These are phyloP conservation scores for Verruconis gallopava DNA, from an alignment of 2,329 filamentous ascomycete genomes.

Conservation along the genomic window DNA sequence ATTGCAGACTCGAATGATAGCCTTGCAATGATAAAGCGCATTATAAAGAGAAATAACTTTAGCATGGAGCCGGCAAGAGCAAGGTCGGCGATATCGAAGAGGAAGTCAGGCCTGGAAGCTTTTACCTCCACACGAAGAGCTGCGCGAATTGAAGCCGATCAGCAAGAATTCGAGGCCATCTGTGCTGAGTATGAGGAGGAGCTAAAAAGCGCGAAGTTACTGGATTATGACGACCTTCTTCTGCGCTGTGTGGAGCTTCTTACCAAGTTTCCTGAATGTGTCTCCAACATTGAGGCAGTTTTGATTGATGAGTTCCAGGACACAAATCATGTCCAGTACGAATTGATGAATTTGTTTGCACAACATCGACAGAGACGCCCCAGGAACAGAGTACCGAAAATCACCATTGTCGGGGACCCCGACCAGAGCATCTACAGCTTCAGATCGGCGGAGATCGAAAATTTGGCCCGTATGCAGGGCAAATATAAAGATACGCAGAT, in stretches of 20 bases:
- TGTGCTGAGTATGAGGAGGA: slow-evolving; percentile 69
- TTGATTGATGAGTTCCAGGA: slow-evolving; percentile 97
- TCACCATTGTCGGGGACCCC: slow-evolving; percentile 91
- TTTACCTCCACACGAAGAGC: not conserved
- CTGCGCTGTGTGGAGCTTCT: slow-evolving; percentile 73
- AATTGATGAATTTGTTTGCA: slow-evolving; percentile 81
- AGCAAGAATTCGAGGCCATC: slow-evolving; percentile 52
- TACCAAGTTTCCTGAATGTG: slow-evolving; percentile 58
- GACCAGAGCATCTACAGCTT: slow-evolving; percentile 98
- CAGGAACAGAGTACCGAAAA: slow-evolving; percentile 42
- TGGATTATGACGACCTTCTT: slow-evolving; percentile 91
- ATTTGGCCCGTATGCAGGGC: slow-evolving; percentile 63
- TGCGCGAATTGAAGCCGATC: slow-evolving; percentile 33
- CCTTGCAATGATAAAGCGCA: slow-evolving; percentile 64
- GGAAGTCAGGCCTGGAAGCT: slow-evolving; percentile 41
- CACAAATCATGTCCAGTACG: slow-evolving; percentile 89
- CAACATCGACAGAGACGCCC: slow-evolving; percentile 25
- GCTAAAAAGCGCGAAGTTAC: slow-evolving; percentile 60
- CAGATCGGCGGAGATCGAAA: slow-evolving; percentile 82
- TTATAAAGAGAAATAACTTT: slow-evolving; percentile 61
- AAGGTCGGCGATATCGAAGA: slow-evolving; percentile 58
- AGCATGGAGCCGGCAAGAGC: slow-evolving; percentile 56
- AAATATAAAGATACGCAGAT: slow-evolving; percentile 70
- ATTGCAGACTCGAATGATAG: slow-evolving; percentile 82
- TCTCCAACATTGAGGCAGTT: slow-evolving; percentile 79